Percentiles rank a stretch among this genome's conserved stretches.
phyloP scores from a whole-genome alignment of 108 stramenopile genomes.

The Skeletonema costatum region DNA sequence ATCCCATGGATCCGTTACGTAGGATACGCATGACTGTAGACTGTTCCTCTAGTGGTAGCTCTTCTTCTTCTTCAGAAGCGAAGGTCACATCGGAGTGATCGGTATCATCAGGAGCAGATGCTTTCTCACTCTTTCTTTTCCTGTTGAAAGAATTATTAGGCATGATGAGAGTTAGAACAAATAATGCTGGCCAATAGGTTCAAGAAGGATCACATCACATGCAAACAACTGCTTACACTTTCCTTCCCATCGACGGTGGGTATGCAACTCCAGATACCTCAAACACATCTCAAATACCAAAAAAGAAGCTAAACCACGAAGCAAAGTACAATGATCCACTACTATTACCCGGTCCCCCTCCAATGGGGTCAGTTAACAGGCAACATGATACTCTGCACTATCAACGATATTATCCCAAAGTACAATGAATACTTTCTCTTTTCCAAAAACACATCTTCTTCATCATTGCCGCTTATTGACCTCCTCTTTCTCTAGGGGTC shows the following conservation, averaged over 20 bases:
- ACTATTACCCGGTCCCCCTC: conserved; percentile 34
- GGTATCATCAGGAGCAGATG: neutral
- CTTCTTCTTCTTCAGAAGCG: neutral
- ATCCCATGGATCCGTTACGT: neutral
- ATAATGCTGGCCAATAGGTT: neutral
- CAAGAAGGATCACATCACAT: neutral
- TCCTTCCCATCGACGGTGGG: conserved; percentile 7
- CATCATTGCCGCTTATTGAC: neutral
- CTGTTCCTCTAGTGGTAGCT: neutral
- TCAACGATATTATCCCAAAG: neutral
- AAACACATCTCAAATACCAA: conserved; percentile 36
- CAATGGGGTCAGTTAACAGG: conserved; percentile 20
- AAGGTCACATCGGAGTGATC: neutral
- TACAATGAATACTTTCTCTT: conserved; percentile 4
- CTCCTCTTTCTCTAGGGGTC: neutral
- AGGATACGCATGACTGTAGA: neutral
- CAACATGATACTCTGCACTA: conserved; percentile 15
- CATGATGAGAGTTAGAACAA: neutral
- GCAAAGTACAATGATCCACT: conserved; percentile 31
- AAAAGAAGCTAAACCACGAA: conserved; percentile 19
- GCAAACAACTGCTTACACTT: neutral
- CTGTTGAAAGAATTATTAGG: neutral
- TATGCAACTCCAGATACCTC: conserved; percentile 30
- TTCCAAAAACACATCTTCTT: neutral
- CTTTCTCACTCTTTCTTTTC: neutral